phyloP scores from a whole-genome alignment of 306 rosid genomes.

The Medicago truncatula region DNA sequence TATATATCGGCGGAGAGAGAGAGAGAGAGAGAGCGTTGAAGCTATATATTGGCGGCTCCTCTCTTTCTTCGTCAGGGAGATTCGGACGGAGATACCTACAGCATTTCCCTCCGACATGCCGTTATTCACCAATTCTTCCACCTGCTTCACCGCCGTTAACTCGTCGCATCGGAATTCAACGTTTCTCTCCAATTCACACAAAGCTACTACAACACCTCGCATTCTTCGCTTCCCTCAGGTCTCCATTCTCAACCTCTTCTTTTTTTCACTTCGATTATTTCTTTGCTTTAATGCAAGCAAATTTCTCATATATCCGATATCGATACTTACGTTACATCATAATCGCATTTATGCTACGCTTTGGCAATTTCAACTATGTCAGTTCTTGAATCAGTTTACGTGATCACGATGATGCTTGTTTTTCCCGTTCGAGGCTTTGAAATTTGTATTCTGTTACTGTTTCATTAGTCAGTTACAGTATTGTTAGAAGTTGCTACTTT shows the following conservation, averaged over 20 bases:
- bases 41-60: conserved; percentile 28
- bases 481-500: not conserved
- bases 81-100: conserved; percentile 38
- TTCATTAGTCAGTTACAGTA: not conserved
- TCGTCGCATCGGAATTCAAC: conserved; percentile 32
- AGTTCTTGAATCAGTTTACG: not conserved
- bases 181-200: conserved; percentile 25
- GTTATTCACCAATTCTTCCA: conserved; percentile 54
- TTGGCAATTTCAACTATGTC: not conserved
- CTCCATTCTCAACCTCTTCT: not conserved
- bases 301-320: not conserved
- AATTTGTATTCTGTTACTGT: too few species aligned
- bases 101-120: conserved; percentile 52
- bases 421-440: conserved; percentile 16
- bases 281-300: conserved; percentile 30
- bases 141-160: conserved; percentile 47
- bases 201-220: conserved; percentile 28
- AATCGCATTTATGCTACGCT: conserved; percentile 11
- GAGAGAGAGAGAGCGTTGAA: not conserved
- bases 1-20: conserved; percentile 7
- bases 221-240: conserved; percentile 49
- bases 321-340: not conserved
- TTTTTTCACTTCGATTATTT: conserved; percentile 22
- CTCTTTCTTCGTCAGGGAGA: conserved; percentile 46
- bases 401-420: not conserved